Base-by-base conservation (phyloP, 2,329 filamentous ascomycete species). In the Alternaria sp. region DNA sequence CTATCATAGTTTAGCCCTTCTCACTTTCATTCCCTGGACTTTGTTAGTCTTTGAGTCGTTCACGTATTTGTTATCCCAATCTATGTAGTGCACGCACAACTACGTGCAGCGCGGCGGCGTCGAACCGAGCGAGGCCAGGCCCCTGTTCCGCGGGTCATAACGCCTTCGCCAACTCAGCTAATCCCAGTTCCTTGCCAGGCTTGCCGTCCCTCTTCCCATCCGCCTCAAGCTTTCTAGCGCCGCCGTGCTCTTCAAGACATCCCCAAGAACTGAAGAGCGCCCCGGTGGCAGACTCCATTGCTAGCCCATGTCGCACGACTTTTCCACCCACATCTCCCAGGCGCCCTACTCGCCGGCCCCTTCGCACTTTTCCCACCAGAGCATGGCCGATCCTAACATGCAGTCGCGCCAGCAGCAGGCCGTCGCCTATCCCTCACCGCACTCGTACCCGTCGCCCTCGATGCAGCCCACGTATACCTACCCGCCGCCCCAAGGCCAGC, bases 401-500 rank as follows among this genome's bases (percentile, higher is more conserved):
- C 74, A 78, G 70, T 75, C 77, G 65, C 59, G 67, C 56, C 68
- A 71, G 59, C 74, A 72, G 63, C 73, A 75, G 61, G 50, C 69
- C 41, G 71, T 60, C n/a, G 68, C 77, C 74, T 74, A 85, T 84
- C 73, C 83, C 77, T 74, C 84, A 77, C 75, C 84, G 79, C 60
- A 83, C 65, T 84, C 82, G 20, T 86, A 85, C 69, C 83, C 84
- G 10, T 85, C 84, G 56, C 84, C 84, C 44, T 84, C 83, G 57
- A 83, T 82, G 79, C 78, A 79, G 71, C 78, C 83, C 41, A 81
- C 84, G 51, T 86, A 86, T 78, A 76, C 79, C 41, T 85, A 85
- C 64, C 83, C 84, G 60, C 79, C 82, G 61, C 78, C 77, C 18
- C 79, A 79, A 55, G 78, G 73, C 59, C 77, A 77, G 71, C 67